Base-by-base conservation (phyloP, 2,329 filamentous ascomycete species). In the Phialophora expanda region DNA sequence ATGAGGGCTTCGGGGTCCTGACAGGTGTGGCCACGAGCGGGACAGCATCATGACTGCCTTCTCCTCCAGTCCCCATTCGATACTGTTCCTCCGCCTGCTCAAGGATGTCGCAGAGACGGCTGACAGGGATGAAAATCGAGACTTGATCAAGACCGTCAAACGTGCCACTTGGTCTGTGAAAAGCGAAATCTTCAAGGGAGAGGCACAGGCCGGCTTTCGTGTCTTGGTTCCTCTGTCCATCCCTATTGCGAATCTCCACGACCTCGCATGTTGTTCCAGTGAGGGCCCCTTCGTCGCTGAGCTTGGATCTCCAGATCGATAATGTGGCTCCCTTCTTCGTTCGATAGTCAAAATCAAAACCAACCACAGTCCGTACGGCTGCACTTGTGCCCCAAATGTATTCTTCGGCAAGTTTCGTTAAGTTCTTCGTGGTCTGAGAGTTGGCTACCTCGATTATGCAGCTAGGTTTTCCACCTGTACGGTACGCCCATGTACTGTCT, bases 311-410 rank as follows among this genome's bases (percentile, higher is more conserved):
- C 55, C 55, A 58, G 17, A 58, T 41, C 28, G 28, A 58, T 1
- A 58, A 11, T 46, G 55, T 58, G 7, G 55, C 55, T 24, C 32
- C 11, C 30, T 58, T 58, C 30, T 38, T 44, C 1, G 17, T 9
- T 41, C 6, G 30, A 58, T 38, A 26, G 30, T 58, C 30, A 12
- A 58, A 38, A 41, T 58, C 55, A 24, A 58, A 58, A 2, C 55
- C 55, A 41, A 58, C 12, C 3, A 58, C 55, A 46, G 55, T 58
- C 6, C 55, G 55, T 0, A 58, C 30, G 1, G 11, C 6, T 46
- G 28, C 55, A 58, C n/a, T 58, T 38, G 28, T 58, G 30, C 55
- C 55, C 55, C 55, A 41, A 17, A 58, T 58, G 55, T 58, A 58
- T 3, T 58, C 55, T 20, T 58, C 11, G 9, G 55, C 55, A 24